Percentiles rank a stretch among this genome's conserved stretches.
phyloP scores from a whole-genome alignment of 2,329 filamentous ascomycete species.

The Ophiocordyceps camponoti-rufipedis region DNA sequence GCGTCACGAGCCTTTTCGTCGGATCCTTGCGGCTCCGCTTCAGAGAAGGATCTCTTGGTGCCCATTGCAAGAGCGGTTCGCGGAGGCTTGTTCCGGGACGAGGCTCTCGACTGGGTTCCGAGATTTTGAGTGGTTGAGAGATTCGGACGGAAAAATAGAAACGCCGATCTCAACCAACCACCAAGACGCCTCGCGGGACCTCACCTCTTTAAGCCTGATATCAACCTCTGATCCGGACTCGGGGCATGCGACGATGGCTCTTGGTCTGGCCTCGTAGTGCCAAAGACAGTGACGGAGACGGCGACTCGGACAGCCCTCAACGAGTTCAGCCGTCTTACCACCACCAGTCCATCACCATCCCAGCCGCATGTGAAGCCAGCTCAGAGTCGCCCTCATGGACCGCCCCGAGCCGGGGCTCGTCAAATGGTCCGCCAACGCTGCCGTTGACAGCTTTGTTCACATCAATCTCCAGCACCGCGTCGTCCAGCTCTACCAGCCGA shows the following conservation, averaged over 20 bases:
- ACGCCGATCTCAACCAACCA: too few relatives aligned
- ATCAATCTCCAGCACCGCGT: slow-evolving; percentile 46
- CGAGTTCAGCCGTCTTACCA: too few relatives aligned
- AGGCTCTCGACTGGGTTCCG: too few relatives aligned
- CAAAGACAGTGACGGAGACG: too few relatives aligned
- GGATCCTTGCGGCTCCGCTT: slow-evolving; percentile 7
- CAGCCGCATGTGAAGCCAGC: not conserved
- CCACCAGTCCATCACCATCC: too few relatives aligned
- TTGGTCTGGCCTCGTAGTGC: too few relatives aligned
- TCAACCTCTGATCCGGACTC: too few relatives aligned
- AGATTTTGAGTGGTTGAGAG: too few relatives aligned
- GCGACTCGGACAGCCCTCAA: too few relatives aligned
- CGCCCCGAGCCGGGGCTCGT: slow-evolving; percentile 44
- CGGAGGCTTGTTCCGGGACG: not conserved
- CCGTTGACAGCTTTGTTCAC: slow-evolving; percentile 42
- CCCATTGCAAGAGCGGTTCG: slow-evolving; percentile 8
- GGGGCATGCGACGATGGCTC: too few relatives aligned
- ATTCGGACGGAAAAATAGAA: not conserved
- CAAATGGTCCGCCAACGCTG: slow-evolving; percentile 45
- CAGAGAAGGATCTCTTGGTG: slow-evolving; percentile 13
- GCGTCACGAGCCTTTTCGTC: not conserved
- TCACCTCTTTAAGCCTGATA: not conserved
- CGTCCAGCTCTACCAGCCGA: slow-evolving; percentile 44
- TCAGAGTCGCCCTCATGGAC: slow-evolving; percentile 24
- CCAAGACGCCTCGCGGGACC: not conserved